Evolutionary conservation across 2,329 filamentous ascomycete species (phyloP).

Genomic region (Hypoxylon sp.): DNA sequence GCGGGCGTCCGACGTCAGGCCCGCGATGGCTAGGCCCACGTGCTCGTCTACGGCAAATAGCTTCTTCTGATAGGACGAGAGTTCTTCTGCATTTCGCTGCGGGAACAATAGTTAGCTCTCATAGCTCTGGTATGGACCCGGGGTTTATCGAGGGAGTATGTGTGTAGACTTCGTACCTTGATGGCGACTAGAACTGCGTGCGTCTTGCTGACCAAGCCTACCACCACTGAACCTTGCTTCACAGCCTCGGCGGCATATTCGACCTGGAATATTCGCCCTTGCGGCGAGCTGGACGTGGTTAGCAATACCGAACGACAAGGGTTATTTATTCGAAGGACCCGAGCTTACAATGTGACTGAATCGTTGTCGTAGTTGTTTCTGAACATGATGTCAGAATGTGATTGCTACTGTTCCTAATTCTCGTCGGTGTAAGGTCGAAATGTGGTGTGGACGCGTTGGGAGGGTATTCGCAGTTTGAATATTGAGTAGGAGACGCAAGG

Average conservation of each 20-base stretch:
- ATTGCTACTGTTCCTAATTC: constrained; percentile 1
- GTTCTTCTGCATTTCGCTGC: constrained; percentile 97
- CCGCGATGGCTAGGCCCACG: constrained; percentile 94
- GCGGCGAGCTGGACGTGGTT: constrained; percentile 81
- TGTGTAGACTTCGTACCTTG: constrained; percentile 74
- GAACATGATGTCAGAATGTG: constrained; percentile 79
- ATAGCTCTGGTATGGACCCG: constrained; percentile 6
- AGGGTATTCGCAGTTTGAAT: constrained; percentile 36
- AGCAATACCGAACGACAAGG: constrained; percentile 41
- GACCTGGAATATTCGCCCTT: constrained; percentile 99
- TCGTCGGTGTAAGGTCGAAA: constrained; percentile 7
- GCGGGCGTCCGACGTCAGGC: constrained; percentile 96
- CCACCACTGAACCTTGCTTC: constrained; percentile 98
- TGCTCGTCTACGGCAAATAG: constrained; percentile 97
- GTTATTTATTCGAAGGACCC: constrained; percentile 24
- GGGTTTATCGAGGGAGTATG: constrained; percentile 1
- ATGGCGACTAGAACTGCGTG: constrained; percentile 95
- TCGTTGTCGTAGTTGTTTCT: constrained; percentile 99
- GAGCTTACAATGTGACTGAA: constrained; percentile 94
- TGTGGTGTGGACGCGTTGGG: constrained; percentile 17
- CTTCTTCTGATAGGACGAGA: constrained; percentile 99
- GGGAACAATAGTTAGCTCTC: constrained; percentile 29
- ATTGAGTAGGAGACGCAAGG: constrained; percentile 45
- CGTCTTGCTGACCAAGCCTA: constrained; percentile 97
- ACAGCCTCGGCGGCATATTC: constrained; percentile 99